Conservation (phyloP, 108 stramenopile genomes). For the Licmophora abbreviata region DNA sequence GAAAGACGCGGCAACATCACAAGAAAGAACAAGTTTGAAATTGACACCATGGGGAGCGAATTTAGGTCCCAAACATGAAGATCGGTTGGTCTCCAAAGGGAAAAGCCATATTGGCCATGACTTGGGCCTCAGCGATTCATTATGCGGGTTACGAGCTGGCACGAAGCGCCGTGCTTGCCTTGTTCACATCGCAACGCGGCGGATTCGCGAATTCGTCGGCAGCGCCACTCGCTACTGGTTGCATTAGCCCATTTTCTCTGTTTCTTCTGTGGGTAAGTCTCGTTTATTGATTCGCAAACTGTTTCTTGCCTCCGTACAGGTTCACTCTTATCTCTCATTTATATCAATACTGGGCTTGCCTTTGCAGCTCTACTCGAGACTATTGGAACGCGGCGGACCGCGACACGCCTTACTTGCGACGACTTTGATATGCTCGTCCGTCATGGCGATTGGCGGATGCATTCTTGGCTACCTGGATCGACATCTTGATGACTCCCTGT, state of each 20-base stretch:
- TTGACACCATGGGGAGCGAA: background rate
- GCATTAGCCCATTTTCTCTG: conserved; percentile 61
- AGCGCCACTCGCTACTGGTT: conserved; percentile 75
- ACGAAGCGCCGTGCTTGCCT: conserved; percentile 55
- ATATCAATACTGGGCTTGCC: no score
- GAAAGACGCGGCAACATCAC: no score
- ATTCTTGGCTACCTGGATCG: background rate
- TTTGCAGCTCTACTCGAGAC: conserved; percentile 38
- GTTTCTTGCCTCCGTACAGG: no score
- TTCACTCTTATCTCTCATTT: background rate
- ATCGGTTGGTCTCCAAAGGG: background rate
- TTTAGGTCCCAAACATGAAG: background rate
- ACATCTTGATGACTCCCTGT: background rate
- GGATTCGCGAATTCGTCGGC: conserved; percentile 65
- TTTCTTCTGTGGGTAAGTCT: conserved; percentile 32
- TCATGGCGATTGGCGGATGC: conserved; percentile 7
- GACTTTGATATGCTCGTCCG: conserved; percentile 29
- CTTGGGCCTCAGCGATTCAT: conserved; percentile 58
- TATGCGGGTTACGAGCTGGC: conserved; percentile 76
- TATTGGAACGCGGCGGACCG: conserved; percentile 54
- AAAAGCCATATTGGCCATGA: conserved; percentile 25
- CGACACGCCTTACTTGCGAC: conserved; percentile 45
- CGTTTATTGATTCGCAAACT: background rate
- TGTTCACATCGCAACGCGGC: conserved; percentile 58
- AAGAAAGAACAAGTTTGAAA: no score